Base-by-base conservation (phyloP, 306 rosid genomes). In the Quercus wislizeni region DNA sequence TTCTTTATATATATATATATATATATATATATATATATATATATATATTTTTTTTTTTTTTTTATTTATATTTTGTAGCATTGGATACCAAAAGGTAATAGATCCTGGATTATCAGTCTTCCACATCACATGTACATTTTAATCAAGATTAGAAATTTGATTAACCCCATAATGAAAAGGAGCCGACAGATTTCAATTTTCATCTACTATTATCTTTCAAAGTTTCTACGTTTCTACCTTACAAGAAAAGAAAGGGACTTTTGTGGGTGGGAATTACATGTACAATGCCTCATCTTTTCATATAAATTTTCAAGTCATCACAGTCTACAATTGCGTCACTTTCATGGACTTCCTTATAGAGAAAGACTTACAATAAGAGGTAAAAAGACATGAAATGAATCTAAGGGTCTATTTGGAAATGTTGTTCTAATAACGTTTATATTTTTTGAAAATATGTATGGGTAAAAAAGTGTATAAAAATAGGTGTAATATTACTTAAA, bases 221-320 rank as follows among this genome's bases (percentile, higher is more conserved):
- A 68, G 64, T 20, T 76, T 71, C 76, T 64, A 72, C 15, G 55
- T 15, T 52, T 76, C n/a, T 71, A 51, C 43, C 83, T 78, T 81
- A 88, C 81, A 89, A 68, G 69, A 76, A 89, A 85, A 83, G 89
- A 82, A 75, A 88, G 85, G 74, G 88, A 86, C 81, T 59, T 76
- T 79, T 78, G 89, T 74, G 90, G 91, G 73, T 78, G 52, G 68
- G 56, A 81, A 83, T 76, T 74, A 65, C 65, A 73, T 25, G 59
- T 58, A 70, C 31, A 28, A 49, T 41, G 78, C 57, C 71, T 54
- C 27, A 85, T 84, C 76, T 85, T 68, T 57, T 69, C 23, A 19
- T 5, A 10, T 5, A 52, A 2, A 71, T 55, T 69, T 74, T 73
- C 43, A 55, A 63, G 79, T 71, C 27, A 67, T 74, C 56, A 56